phyloP scores from a whole-genome alignment of 345 rosid genomes.

The Angophora floribunda region DNA sequence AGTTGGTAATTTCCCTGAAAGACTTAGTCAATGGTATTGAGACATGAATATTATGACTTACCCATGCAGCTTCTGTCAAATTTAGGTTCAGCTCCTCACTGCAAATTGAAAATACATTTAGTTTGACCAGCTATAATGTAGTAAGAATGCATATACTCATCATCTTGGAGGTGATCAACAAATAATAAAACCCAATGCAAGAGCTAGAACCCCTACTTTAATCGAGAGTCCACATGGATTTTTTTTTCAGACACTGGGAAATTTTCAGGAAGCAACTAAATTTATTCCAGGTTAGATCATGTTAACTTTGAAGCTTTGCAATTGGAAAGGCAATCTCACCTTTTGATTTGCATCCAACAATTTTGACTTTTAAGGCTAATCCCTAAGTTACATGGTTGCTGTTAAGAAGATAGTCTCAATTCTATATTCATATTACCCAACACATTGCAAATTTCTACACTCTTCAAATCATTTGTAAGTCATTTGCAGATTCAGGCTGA shows the following conservation, averaged over 20 bases:
- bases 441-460: neutral
- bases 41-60: slow-evolving; percentile 18
- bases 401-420: neutral
- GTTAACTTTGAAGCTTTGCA: neutral
- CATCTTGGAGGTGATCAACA: neutral
- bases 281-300: neutral
- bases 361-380: neutral
- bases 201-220: neutral
- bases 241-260: neutral
- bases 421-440: neutral
- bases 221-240: neutral
- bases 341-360: neutral
- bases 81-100: slow-evolving; percentile 83
- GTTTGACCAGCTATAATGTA: neutral
- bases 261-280: neutral
- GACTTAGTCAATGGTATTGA: neutral
- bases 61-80: slow-evolving; percentile 97
- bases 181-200: neutral
- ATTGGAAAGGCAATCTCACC: neutral
- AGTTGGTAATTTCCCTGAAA: neutral
- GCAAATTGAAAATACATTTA: slow-evolving; percentile 11
- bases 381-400: neutral
- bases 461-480: neutral
- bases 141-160: neutral
- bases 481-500: neutral